Base-by-base conservation (phyloP, 2,329 filamentous ascomycete species). In the Pseudopithomyces chartarum region DNA sequence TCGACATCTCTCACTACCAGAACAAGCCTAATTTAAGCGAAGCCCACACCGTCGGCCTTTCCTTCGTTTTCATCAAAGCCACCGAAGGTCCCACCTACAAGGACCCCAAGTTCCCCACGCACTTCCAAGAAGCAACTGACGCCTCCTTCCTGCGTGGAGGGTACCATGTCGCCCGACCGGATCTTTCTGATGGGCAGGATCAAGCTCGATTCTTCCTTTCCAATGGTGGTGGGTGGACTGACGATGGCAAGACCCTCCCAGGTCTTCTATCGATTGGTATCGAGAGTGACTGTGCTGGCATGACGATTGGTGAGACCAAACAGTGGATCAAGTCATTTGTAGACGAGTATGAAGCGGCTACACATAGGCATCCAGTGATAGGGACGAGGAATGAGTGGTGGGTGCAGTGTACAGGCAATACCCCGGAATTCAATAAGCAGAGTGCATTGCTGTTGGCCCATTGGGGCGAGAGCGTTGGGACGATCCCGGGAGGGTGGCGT, bases 371-470 rank as follows among this genome's bases (percentile, higher is more conserved):
- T 54, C 84, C 83, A 1, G 73, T 85, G 63, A 76, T 86, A 44
- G 85, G 85, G 64, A 81, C 80, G 36, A 82, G 78, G 34, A 78
- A 80, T 10, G 78, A 78, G 58, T 86, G 83, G 83, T 85, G 84
- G 84, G 72, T 67, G 11, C 69, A 70, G 26, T 86, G 83, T 69
- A 85, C 83, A 0, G 82, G 82, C 10, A 80, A 80, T 66, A 80
- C 75, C 32, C 71, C 69, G 15, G 77, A 74, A 3, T 85, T 85
- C 58, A 69, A 68, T 34, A 59, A 67, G 19, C 81, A 75, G 17
- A 81, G 78, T 58, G 81, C 82, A 7, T 73, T 85, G 10, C 78
- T 82, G 8, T 64, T 85, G 49, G 82, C 82, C 5, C 67, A 77
- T 3, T 84, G 81, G 58, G 65, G 63, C 40, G 77, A 69, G 60